Evolutionary conservation across 495 filamentous ascomycete genomes (phyloP).

Genomic region (Hypomontagnella monticulosa): DNA sequence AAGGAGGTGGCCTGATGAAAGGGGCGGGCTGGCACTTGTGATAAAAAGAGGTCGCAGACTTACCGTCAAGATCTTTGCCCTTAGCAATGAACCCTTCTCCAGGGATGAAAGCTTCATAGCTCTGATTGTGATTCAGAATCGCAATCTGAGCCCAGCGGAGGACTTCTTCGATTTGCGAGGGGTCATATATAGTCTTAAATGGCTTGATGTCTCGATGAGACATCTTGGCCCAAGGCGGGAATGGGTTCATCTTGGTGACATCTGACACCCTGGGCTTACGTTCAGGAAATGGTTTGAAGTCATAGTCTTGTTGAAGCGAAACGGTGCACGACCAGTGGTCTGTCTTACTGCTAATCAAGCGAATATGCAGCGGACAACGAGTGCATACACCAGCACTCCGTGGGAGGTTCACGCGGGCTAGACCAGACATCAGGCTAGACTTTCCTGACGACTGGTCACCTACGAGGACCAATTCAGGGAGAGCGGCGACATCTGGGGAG

Average conservation of each 20-base stretch:
- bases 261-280: conserved; percentile 48
- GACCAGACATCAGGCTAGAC: conserved; percentile 79
- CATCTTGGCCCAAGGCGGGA: conserved; percentile 57
- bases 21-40: background rate
- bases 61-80: conserved; percentile 38
- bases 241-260: conserved; percentile 53
- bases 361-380: conserved; percentile 79
- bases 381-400: conserved; percentile 77
- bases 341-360: conserved; percentile 62
- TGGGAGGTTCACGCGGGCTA: conserved; percentile 80
- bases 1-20: background rate
- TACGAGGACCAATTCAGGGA: conserved; percentile 81
- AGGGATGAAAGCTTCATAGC: conserved; percentile 60
- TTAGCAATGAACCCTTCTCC: conserved; percentile 50
- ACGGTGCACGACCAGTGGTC: conserved; percentile 66
- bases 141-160: conserved; percentile 78
- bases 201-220: conserved; percentile 44
- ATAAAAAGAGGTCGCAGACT: conserved; percentile 10
- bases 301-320: conserved; percentile 67
- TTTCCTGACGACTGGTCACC: conserved; percentile 87
- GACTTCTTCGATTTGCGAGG: conserved; percentile 62
- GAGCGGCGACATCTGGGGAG: conserved; percentile 57
- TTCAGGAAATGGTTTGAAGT: conserved; percentile 47
- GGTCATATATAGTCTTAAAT: conserved; percentile 57
- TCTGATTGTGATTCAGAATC: conserved; percentile 66